Evolutionary conservation across 257 asterid genomes (phyloP).

Genomic region (Solanum etuberosum): DNA sequence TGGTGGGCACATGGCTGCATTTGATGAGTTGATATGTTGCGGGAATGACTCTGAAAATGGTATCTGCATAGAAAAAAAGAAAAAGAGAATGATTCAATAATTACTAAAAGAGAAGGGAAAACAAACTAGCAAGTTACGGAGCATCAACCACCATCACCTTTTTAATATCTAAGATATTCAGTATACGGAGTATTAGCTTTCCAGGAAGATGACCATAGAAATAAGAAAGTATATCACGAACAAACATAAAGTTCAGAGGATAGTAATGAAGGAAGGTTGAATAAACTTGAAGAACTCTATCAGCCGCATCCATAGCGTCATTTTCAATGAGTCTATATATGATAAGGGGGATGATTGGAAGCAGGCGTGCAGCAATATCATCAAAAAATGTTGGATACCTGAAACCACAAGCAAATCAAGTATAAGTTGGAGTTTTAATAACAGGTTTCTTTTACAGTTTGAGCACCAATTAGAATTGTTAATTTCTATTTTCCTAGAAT

Average conservation of each 20-base stretch:
- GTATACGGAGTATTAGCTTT: constrained; percentile 71
- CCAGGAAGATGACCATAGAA: constrained; percentile 95
- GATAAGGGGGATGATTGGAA: constrained; percentile 84
- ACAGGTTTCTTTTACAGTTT: background rate
- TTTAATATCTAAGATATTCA: constrained; percentile 70
- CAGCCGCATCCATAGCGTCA: constrained; percentile 91
- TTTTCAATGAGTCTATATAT: constrained; percentile 83
- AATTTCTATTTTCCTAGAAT: background rate
- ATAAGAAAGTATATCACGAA: constrained; percentile 95
- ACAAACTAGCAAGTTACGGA: background rate
- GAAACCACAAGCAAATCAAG: constrained; percentile 6
- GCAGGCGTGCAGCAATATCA: constrained; percentile 91
- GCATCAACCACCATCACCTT: constrained; percentile 39
- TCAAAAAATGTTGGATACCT: constrained; percentile 97
- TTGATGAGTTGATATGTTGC: constrained; percentile 74
- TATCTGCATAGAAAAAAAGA: constrained; percentile 79
- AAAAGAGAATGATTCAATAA: constrained; percentile 1
- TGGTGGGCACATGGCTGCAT: constrained; percentile 73
- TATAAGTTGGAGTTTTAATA: background rate
- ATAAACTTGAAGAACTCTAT: constrained; percentile 76
- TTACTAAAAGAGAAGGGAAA: constrained; percentile 4
- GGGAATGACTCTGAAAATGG: constrained; percentile 96
- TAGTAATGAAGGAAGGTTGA: constrained; percentile 74
- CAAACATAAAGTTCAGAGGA: constrained; percentile 88
- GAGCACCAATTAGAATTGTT: background rate